Base-by-base conservation (phyloP, 345 rosid genomes). In the Erysimum cheiranthoides region DNA sequence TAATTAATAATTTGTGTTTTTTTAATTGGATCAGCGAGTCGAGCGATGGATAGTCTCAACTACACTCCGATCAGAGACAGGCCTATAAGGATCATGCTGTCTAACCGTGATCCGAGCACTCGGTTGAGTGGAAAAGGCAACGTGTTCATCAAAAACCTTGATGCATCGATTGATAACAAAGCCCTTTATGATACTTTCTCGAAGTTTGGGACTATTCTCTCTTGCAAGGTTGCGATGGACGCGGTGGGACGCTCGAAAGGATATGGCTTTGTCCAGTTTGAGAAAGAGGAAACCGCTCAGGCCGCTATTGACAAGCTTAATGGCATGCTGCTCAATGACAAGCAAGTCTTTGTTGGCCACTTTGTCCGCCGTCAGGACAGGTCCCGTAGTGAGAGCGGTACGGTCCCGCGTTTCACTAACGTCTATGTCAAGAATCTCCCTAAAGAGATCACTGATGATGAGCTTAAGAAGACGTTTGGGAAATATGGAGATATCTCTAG, bases 61-160 rank as follows among this genome's bases (percentile, higher is more conserved):
- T 90, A 85, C 71, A 73, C 88, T 5, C 88, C 84, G 11, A 32
- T 90, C 25, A 84, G 78, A 66, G 93, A 88, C 54, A 84, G 80
- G 31, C 87, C 93, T 3, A 86, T 88, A 12, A 76, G 96, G 81
- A 86, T 88, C 46, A 90, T 90, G 96, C 85, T 76, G 61, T 90
- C 91, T 27, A 84, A 88, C 59, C 84, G 93, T 32, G 96, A 90
- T 81, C 93, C 93, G 6, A 85, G 86, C 42, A 74, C 79, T 6
- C 74, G 96, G 40, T 78, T 78, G 56, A 88, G 89, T 70, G 93
- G 96, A 6, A 74, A 79, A 78, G 96, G 81, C 16, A 90, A 90
- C 17, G 82, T 90, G n/a, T 90, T 86, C 54, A 85, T 90, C 79
- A 90, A 90, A 84, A 90, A 90, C 76, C 83, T 90, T n/a, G 90